These are phyloP conservation scores for Miamiensis avidus DNA, from an alignment of 169 alveolate genomes.

Conservation along the genomic window DNA sequence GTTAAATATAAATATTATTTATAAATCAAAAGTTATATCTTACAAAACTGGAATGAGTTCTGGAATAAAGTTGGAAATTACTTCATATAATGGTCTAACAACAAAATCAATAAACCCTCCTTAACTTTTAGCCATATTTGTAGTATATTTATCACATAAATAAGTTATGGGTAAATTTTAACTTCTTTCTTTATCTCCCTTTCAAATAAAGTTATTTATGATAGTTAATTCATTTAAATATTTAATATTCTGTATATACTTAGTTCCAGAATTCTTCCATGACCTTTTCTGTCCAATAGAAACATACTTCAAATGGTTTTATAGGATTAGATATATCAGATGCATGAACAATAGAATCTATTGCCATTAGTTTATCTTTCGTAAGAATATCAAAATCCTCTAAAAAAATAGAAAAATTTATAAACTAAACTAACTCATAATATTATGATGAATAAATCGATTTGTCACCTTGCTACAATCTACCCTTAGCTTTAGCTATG, in stretches of 20 bases:
- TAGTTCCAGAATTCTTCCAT: slow-evolving; percentile 36
- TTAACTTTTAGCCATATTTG: slow-evolving; percentile 38
- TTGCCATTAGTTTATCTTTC: slow-evolving; percentile 41
- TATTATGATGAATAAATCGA: neutral
- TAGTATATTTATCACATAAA: slow-evolving; percentile 40
- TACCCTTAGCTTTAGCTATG: slow-evolving; percentile 32
- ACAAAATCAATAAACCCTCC: slow-evolving; percentile 46
- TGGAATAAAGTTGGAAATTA: slow-evolving; percentile 24
- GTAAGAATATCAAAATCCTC: slow-evolving; percentile 38
- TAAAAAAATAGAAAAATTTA: neutral
- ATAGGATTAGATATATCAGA: slow-evolving; percentile 47
- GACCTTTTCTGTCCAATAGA: slow-evolving; percentile 37
- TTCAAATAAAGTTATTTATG: neutral
- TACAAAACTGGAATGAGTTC: neutral
- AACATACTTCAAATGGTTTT: slow-evolving; percentile 30
- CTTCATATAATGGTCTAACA: slow-evolving; percentile 44
- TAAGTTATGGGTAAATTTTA: slow-evolving; percentile 22
- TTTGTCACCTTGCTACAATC: slow-evolving; percentile 22
- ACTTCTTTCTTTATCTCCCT: slow-evolving; percentile 42
- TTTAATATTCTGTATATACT: neutral
- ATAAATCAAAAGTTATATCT: too few relatives aligned
- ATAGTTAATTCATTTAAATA: neutral
- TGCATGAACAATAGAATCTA: slow-evolving; percentile 43
- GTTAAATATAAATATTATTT: too few relatives aligned
- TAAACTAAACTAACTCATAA: neutral